Conservation (phyloP, 208 protist genomes). For the Leishmania turanica region DNA sequence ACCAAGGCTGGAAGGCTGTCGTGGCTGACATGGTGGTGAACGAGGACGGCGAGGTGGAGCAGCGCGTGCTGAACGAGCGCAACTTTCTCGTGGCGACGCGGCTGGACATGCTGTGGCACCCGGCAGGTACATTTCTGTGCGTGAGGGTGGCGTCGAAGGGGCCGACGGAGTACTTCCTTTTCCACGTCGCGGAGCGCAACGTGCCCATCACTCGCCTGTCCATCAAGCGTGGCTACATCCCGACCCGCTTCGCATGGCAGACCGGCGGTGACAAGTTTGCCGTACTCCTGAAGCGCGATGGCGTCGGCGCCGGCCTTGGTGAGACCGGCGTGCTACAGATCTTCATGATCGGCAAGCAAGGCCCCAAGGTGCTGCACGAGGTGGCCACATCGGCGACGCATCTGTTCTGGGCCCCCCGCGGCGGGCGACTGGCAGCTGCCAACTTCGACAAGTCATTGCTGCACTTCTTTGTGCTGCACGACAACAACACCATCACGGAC, state of each 20-base stretch:
- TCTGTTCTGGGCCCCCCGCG: slow-evolving; percentile 86
- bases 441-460: slow-evolving; percentile 88
- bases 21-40: slow-evolving; percentile 77
- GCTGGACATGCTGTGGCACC: slow-evolving; percentile 90
- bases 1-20: slow-evolving; percentile 79
- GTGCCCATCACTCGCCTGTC: slow-evolving; percentile 66
- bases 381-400: slow-evolving; percentile 62
- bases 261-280: slow-evolving; percentile 83
- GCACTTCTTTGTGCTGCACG: slow-evolving; percentile 82
- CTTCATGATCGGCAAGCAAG: slow-evolving; percentile 77
- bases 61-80: slow-evolving; percentile 75
- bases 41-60: slow-evolving; percentile 72
- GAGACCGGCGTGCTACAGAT: slow-evolving; percentile 75
- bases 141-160: slow-evolving; percentile 73
- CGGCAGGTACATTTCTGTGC: slow-evolving; percentile 80
- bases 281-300: slow-evolving; percentile 59
- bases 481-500: slow-evolving; percentile 67
- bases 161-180: slow-evolving; percentile 81
- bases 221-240: slow-evolving; percentile 70
- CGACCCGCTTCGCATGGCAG: slow-evolving; percentile 88
- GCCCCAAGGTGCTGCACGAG: slow-evolving; percentile 70
- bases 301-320: slow-evolving; percentile 43
- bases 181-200: slow-evolving; percentile 62
- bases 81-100: slow-evolving; percentile 80
- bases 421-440: slow-evolving; percentile 62